Base-by-base conservation (phyloP, 176 grass and related monocot genomes). In the Rhynchospora breviuscula region DNA sequence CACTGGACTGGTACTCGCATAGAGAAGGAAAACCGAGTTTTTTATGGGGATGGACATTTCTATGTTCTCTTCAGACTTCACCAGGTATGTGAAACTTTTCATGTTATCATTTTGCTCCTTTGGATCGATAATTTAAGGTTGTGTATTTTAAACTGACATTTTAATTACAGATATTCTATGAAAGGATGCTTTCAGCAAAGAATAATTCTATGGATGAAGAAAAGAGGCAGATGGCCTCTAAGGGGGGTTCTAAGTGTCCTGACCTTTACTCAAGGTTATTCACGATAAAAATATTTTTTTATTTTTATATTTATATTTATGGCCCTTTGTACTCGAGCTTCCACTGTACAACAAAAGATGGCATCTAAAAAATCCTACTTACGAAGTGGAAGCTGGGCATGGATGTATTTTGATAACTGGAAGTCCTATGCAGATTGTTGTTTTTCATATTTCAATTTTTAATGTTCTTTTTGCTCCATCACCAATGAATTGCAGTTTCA, bases 1-100 rank as follows among this genome's bases (percentile, higher is more conserved):
- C 87, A 89, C 87, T 80, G 82, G 48, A 52, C 80, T 80, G 22
- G 84, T 91, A 49, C 82, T 59, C 76, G 26, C 68, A 53, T 78
- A 63, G 17, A 84, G 58, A 11, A 85, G 87, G 33, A 88, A 85
- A 85, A 80, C 8, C 15, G 29, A 52, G 85, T 91, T 56, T 94
- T 94, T 87, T 94, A 94, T 81, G 92, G 89, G 25, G 90, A 91
- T 65, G 92, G 79, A 64, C 88, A 89, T n/a, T 87, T 94, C 75
- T 94, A 89, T 87, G 87, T 89, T 52, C 66, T 94, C 23, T 89
- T 94, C 72, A 89, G 92, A 76, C 66, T 91, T 25, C 87, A 94
- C 49, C 92, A 94, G 92, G 92, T 94, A 61, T 79, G 79, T 14
- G 31, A 8, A 47, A 56, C 12, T 23, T 43, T 17, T 79, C 73